Evolutionary conservation across 139 green algal genomes (phyloP).

Genomic region (Picochlorum costavermella): DNA sequence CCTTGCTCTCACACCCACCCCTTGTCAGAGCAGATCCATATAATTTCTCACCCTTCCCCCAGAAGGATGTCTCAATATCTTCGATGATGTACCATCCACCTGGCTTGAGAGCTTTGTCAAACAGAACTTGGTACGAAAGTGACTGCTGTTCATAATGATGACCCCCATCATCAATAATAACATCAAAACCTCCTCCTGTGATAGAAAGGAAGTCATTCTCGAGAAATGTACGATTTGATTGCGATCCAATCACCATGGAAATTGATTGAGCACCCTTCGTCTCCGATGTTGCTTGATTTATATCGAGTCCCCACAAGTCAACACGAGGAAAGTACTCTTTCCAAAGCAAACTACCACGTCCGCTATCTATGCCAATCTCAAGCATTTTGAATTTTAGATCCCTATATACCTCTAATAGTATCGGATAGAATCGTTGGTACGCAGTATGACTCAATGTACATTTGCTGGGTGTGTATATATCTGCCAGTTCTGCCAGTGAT

Average conservation of each 20-base stretch:
- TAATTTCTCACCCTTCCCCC: not conserved
- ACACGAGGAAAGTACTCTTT: slow-evolving; percentile 1
- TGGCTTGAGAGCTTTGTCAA: not conserved
- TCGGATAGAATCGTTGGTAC: slow-evolving; percentile 3
- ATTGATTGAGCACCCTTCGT: not conserved
- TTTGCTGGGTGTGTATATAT: not conserved
- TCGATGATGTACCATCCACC: not conserved
- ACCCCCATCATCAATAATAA: slow-evolving; percentile 1
- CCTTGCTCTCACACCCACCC: not conserved
- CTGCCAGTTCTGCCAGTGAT: not conserved
- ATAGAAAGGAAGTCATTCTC: not conserved
- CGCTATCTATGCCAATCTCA: not conserved
- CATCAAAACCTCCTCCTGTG: not conserved
- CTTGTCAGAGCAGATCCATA: not conserved
- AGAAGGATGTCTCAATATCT: slow-evolving; percentile 2
- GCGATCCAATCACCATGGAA: not conserved
- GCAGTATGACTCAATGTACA: not conserved
- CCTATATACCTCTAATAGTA: not conserved
- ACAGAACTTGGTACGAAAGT: not conserved
- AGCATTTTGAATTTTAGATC: slow-evolving; percentile 3
- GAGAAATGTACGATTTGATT: not conserved
- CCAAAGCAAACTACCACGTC: not conserved
- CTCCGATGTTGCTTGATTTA: not conserved
- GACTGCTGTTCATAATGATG: slow-evolving; percentile 2
- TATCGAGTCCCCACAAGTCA: not conserved